Evolutionary conservation across 2,329 filamentous ascomycete species (phyloP), one percentile per base, ranked within the genome.

Genomic region (Ceratocystis albifundus): DNA sequence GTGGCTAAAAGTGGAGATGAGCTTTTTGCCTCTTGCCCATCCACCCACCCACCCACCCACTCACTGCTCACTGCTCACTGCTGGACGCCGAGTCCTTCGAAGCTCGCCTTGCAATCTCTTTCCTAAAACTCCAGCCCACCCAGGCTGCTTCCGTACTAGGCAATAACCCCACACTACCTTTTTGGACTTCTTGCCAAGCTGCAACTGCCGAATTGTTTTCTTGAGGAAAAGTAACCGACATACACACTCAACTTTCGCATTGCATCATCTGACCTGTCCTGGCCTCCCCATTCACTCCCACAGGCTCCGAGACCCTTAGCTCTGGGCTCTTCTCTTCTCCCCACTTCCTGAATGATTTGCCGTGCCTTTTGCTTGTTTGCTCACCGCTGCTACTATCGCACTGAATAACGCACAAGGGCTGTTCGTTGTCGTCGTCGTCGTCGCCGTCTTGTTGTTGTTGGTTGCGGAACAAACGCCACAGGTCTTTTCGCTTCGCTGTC

Each of bases 341-440:
- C 32, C n/a, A 46, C 48, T 12, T 53, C 20, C 48, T 17, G 55
- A 59, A 32, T 59, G 55, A 36, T 32, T 59, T 59, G 25, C 30
- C 17, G 55, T 36, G 55, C 32, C n/a, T 59, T 32, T 59, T 59
- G 55, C 25, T 59, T 36, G 28, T 59, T 59, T 59, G 55, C 12
- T 59, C 55, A 59, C 55, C 28, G 55, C 55, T 59, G 55, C 55
- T 32, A 17, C 55, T 7, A 59, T 17, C 55, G 32, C 55, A 30
- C 28, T 36, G 30, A n/a, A 59, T 59, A 59, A 20, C 55, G 55
- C 32, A 28, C 28, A 32, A 20, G 25, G n/a, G n/a, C n/a, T n/a
- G n/a, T n/a, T n/a, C 55, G 28, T 32, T 36, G 36, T 41, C 15
- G 5, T 59, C 53, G n/a, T n/a, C n/a, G n/a, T n/a, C n/a, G n/a